phyloP scores from a whole-genome alignment of 1,139 yeast genomes.

The Geotrichum candidum region DNA sequence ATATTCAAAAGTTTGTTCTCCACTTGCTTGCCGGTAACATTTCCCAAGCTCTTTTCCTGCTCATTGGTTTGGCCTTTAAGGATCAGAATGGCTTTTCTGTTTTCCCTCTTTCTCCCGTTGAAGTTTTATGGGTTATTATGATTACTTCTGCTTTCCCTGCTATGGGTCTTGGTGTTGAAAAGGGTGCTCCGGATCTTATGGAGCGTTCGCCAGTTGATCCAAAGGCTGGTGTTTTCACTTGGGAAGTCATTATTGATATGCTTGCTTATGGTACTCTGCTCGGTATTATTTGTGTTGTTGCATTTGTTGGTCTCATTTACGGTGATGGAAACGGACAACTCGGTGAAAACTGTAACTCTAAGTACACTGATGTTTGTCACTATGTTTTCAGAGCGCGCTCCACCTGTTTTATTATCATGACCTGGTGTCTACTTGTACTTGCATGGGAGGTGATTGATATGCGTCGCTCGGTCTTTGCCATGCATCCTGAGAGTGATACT shows the following conservation, averaged over 20 bases:
- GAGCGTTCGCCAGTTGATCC: constrained; percentile 56
- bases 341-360: constrained; percentile 59
- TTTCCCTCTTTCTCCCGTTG: constrained; percentile 74
- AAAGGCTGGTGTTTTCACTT: constrained; percentile 56
- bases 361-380: constrained; percentile 45
- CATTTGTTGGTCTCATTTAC: constrained; percentile 61
- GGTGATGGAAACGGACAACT: constrained; percentile 58
- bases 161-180: constrained; percentile 77
- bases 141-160: constrained; percentile 80
- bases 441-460: constrained; percentile 91
- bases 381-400: constrained; percentile 76
- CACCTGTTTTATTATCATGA: constrained; percentile 75
- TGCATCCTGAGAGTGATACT: constrained; percentile 63
- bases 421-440: constrained; percentile 81
- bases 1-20: constrained; percentile 75
- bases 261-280: constrained; percentile 65
- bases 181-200: constrained; percentile 61
- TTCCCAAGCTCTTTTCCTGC: constrained; percentile 65
- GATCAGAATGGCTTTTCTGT: constrained; percentile 57
- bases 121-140: constrained; percentile 74
- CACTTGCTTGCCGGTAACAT: constrained; percentile 75
- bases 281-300: constrained; percentile 65
- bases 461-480: constrained; percentile 63
- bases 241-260: constrained; percentile 71
- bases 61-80: constrained; percentile 62